Evolutionary conservation across 2,329 filamentous ascomycete species (phyloP), one percentile per base, ranked within the genome.

Genomic region (Xylaria hypoxylon): DNA sequence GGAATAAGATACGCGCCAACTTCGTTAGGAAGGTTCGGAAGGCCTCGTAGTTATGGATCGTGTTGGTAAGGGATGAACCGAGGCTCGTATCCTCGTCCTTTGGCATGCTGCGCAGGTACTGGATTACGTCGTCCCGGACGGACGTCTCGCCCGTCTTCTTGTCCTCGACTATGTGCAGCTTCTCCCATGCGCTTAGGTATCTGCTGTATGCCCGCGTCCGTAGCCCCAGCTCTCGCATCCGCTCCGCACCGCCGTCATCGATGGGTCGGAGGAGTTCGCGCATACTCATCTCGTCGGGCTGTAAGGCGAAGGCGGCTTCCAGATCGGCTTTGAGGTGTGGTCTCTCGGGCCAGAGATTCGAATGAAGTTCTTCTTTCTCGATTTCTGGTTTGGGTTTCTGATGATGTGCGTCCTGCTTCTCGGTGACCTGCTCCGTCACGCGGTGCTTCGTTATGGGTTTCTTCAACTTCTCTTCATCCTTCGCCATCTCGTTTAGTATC

Each of bases 131-230:
- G 71, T 81, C 80, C n/a, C 79, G 78, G 31, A 80, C 74, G 58
- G 77, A 77, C 22, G 73, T 75, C 62, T 77, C 73, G n/a, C 78
- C 77, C n/a, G 77, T 76, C 8, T 68, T 26, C 58, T 69, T 64
- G 17, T 72, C 66, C 3, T 75, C 74, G 3, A 59, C 51, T 7
- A 79, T 56, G 58, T 79, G 77, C 11, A 79, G 66, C 45, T 73
- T 75, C 66, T 80, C 79, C 80, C 80, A 82, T 4, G 80, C 79
- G 40, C 78, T 76, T 22, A 80, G 78, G 57, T 79, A 80, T 48
- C 73, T 77, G 59, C 76, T 76, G 70, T 79, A 82, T 10, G 76
- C 77, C 45, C 80, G 78, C 5, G 79, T 76, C 28, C 80, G 77
- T 11, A 82, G 69, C 15, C 79, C 80, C 19, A 80, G 73, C 64